These are phyloP conservation scores for Tulasnella sp. DNA, from an alignment of 768 basidiomycete genomes.

Conservation along the genomic window DNA sequence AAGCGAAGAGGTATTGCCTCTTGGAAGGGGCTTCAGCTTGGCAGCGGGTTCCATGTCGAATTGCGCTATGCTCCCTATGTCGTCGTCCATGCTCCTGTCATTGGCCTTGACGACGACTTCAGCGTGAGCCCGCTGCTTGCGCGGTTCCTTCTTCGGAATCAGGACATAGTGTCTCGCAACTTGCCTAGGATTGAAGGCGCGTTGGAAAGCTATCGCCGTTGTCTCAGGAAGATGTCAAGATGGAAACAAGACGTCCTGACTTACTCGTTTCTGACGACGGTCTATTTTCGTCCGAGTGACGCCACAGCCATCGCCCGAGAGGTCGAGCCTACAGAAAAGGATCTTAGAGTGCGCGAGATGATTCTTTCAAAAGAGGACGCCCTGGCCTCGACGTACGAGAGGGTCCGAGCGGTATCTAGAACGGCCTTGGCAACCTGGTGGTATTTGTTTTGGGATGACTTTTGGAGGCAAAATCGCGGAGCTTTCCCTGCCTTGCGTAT, in stretches of 20 bases:
- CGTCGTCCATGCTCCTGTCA: conserved; percentile 47
- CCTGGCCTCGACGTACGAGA: conserved; percentile 52
- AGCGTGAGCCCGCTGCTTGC: conserved; percentile 61
- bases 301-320: conserved; percentile 46
- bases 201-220: conserved; percentile 52
- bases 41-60: conserved; percentile 64
- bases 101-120: conserved; percentile 65
- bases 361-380: conserved; percentile 47
- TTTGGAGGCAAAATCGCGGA: conserved; percentile 67
- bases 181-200: conserved; percentile 47
- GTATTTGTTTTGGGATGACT: conserved; percentile 78
- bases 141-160: conserved; percentile 59
- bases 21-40: conserved; percentile 55
- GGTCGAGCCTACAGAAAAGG: conserved; percentile 50
- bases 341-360: conserved; percentile 54
- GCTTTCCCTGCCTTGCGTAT: conserved; percentile 50
- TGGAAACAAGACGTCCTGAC: conserved; percentile 55
- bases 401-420: conserved; percentile 50
- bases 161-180: conserved; percentile 46
- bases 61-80: conserved; percentile 57
- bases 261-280: conserved; percentile 58
- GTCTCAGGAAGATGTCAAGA: conserved; percentile 48
- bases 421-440: conserved; percentile 63
- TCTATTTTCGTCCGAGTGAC: conserved; percentile 57
- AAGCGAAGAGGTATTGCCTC: conserved; percentile 51